A percentile compares a stretch with the other conserved stretches of the same genome.
Evolutionary conservation across 2,329 filamentous ascomycete genomes (phyloP).

Genomic region (Penicillium occitanis): DNA sequence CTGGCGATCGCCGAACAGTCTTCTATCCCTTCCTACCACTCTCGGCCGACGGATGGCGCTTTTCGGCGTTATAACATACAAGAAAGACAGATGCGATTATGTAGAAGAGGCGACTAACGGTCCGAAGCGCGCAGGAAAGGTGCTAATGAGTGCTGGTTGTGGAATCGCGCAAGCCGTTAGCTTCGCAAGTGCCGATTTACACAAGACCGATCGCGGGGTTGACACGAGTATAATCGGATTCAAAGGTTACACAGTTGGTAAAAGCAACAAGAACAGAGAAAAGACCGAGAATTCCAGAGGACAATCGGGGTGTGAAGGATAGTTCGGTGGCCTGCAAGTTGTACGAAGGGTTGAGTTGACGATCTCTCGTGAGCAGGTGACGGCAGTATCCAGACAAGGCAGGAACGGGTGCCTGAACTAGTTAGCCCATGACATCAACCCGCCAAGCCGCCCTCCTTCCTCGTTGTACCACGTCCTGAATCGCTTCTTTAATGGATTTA

Average conservation of each 20-base stretch:
- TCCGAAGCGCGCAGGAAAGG: not conserved
- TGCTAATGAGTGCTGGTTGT: not conserved
- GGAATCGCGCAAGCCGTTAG: constrained; percentile 6
- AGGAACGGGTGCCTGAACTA: constrained; percentile 6
- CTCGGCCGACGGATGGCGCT: not conserved
- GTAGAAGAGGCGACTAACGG: not conserved
- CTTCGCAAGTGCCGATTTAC: not conserved
- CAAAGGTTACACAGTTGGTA: not conserved
- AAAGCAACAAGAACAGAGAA: not conserved
- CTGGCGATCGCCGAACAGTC: not conserved
- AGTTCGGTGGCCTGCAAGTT: not conserved
- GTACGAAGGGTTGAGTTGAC: not conserved
- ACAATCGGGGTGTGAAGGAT: not conserved
- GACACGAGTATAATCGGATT: not conserved
- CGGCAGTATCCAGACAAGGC: not conserved
- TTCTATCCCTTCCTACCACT: not conserved
- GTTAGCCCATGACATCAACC: constrained; percentile 8
- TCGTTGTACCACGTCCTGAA: not conserved
- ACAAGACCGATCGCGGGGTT: not conserved
- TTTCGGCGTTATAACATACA: not conserved
- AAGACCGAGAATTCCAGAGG: not conserved
- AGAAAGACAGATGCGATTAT: not conserved
- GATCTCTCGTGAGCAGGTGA: not conserved
- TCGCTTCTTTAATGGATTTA: not conserved
- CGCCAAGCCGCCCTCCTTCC: too few species aligned